Base-by-base conservation (phyloP, 1,139 yeast genomes). In the Yamadazyma mexicana region DNA sequence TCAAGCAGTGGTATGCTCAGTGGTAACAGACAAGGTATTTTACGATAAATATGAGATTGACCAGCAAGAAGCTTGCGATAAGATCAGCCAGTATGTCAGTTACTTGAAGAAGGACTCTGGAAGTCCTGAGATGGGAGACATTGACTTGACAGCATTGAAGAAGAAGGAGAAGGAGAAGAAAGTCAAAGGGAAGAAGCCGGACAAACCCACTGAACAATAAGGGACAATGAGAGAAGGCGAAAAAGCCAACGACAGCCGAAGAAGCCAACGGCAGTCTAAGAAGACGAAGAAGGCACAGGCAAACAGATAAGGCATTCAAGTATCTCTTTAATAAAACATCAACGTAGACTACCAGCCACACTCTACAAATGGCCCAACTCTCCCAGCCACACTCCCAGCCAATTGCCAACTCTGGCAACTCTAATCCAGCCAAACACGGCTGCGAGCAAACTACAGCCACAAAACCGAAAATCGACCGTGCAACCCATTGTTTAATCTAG, bases 1-100 rank as follows among this genome's bases (percentile, higher is more conserved):
- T 32, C 55, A 58, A 41, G 66, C 66, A 66, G 52, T 65, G 14
- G 67, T 64, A 6, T 69, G 75, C 48, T 52, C 55, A 36, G 67
- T 59, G 11, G 48, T 66, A 25, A 53, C 26, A 12, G 41, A 42
- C 8, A n/a, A 32, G 8, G 14, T 12, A 8, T 34, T 35, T 9
- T 47, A 43, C 31, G 25, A 33, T 7, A 31, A 14, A 4, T 18
- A 25, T 25, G 44, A 51, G 8, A 42, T 54, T 6, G 51, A 55
- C 17, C 64, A 56, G 45, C 15, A 37, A 5, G 49, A 45, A 7
- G 58, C 60, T 11, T 68, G 74, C 47, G 45, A 50, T 5, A 51
- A 46, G 35, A 55, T 56, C 5, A 38, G 47, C 12, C 40, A 54
- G n/a, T 64, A 58, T 40, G 63, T 66, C 15, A 59, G 60, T 10